Percentiles rank a stretch among this genome's conserved stretches.
These are phyloP conservation scores for Heliamphora pulchella DNA, from an alignment of 179 eudicot species.

Conservation along the genomic window DNA sequence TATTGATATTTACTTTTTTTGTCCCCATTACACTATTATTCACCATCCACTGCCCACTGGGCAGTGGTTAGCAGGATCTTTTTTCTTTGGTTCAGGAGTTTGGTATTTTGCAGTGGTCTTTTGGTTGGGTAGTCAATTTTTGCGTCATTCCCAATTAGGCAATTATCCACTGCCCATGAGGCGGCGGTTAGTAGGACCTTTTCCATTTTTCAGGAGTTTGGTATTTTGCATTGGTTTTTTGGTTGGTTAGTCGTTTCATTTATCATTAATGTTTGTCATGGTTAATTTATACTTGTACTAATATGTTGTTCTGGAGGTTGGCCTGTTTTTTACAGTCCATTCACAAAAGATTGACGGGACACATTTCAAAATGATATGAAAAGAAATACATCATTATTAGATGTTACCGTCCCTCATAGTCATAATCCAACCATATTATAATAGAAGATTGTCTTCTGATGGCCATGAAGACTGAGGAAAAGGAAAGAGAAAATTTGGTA, in stretches of 20 bases:
- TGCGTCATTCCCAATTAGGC: too few species aligned
- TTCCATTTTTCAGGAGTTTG: too few species aligned
- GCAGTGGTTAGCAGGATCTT: background rate
- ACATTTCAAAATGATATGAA: background rate
- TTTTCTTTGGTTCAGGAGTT: background rate
- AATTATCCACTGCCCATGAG: too few species aligned
- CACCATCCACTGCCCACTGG: too few species aligned
- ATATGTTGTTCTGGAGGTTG: background rate
- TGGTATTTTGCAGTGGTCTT: too few species aligned
- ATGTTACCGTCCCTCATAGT: background rate
- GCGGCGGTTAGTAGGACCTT: too few species aligned
- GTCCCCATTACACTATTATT: too few species aligned
- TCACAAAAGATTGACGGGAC: background rate
- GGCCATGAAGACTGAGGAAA: background rate
- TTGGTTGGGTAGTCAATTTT: too few species aligned
- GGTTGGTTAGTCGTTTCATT: background rate
- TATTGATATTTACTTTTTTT: too few species aligned
- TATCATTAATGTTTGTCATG: background rate
- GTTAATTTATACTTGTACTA: background rate
- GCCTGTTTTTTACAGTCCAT: background rate
- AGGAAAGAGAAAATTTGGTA: background rate
- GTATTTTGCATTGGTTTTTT: background rate
- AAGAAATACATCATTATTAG: background rate
- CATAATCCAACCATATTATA: background rate
- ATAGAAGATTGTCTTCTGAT: too few species aligned